Conservation (phyloP, 169 alveolate genomes). For the Plasmodium gonderi region DNA sequence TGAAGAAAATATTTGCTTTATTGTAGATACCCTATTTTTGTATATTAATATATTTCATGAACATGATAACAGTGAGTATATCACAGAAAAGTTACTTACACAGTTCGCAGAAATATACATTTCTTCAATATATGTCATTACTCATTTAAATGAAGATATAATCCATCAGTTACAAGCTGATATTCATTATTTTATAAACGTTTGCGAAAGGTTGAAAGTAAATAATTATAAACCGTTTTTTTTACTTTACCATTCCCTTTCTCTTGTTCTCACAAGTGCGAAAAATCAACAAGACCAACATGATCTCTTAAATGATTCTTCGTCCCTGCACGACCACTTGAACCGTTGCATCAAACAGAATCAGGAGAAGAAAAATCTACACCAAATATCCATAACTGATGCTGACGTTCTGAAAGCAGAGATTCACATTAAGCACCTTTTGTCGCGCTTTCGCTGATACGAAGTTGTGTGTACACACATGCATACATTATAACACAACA, state of each 20-base stretch:
- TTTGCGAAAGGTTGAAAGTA: conserved; percentile 24
- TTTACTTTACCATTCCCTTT: conserved; percentile 25
- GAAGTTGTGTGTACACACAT: too few relatives aligned
- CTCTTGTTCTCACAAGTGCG: neutral
- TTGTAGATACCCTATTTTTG: conserved; percentile 37
- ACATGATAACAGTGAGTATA: neutral
- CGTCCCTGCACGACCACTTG: neutral
- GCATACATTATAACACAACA: too few relatives aligned
- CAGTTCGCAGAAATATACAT: conserved; percentile 19
- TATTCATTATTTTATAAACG: conserved; percentile 28
- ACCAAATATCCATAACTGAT: neutral
- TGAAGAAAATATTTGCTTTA: conserved; percentile 44
- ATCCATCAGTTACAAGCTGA: conserved; percentile 44
- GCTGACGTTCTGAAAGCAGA: neutral
- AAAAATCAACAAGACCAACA: neutral
- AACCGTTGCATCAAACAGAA: neutral
- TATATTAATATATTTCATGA: conserved; percentile 47
- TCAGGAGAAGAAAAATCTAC: neutral
- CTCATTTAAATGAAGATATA: conserved; percentile 2
- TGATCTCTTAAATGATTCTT: neutral
- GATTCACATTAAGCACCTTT: neutral
- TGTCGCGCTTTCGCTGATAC: neutral
- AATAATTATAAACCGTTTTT: conserved; percentile 40
- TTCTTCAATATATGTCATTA: neutral
- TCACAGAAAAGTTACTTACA: conserved; percentile 1